Conservation (phyloP, 2,329 filamentous ascomycete genomes). For the Botrytis cinerea region DNA sequence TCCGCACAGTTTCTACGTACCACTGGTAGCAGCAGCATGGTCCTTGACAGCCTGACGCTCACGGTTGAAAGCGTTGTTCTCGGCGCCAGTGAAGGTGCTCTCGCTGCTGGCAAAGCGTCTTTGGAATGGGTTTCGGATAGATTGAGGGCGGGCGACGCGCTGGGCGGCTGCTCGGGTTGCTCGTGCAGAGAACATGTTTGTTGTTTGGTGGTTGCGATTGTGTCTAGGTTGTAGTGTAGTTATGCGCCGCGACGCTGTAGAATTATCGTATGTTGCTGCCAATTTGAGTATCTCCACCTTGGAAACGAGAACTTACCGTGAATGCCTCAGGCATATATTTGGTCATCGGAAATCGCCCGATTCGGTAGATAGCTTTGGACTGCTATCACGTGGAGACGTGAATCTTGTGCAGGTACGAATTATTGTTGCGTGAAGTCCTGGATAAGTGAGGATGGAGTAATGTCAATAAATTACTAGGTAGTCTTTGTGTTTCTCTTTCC, state of each 20-base stretch:
- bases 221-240: conserved; percentile 13
- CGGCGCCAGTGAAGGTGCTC: conserved; percentile 58
- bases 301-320: not conserved
- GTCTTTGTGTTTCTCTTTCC: not conserved
- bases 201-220: conserved; percentile 28
- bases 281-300: conserved; percentile 10
- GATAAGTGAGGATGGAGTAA: not conserved
- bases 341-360: not conserved
- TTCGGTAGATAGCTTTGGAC: not conserved
- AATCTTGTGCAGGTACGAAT: not conserved
- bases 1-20: conserved; percentile 55
- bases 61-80: conserved; percentile 89
- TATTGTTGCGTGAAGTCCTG: not conserved
- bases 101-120: conserved; percentile 70
- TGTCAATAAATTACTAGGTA: not conserved
- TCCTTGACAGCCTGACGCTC: conserved; percentile 89
- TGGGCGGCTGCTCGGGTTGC: conserved; percentile 59
- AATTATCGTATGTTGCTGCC: conserved; percentile 22
- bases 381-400: not conserved
- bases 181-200: conserved; percentile 64
- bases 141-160: conserved; percentile 59
- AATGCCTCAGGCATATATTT: not conserved
- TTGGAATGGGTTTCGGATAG: conserved; percentile 60
- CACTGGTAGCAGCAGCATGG: conserved; percentile 81
- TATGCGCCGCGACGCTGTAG: conserved; percentile 21